Evolutionary conservation across 495 filamentous ascomycete genomes (phyloP).

Genomic region (Penicillium ucsense): DNA sequence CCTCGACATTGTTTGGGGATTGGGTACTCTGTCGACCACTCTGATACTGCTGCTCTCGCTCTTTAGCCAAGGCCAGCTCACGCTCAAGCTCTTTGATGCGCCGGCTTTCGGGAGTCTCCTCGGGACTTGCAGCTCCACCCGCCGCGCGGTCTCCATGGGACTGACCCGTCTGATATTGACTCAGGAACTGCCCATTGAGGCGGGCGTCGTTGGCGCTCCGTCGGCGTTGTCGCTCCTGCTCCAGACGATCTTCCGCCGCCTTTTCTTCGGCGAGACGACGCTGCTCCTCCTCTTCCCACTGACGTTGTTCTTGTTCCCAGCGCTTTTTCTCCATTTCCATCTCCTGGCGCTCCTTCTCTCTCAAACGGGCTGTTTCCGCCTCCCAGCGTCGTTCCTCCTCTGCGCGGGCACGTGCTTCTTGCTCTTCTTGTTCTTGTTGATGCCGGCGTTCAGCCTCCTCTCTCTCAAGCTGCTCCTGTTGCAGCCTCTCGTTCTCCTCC

Average conservation of each 20-base stretch:
- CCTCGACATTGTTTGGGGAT: constrained; percentile 19
- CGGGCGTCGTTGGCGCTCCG: constrained; percentile 51
- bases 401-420: constrained; percentile 48
- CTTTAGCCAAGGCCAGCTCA: constrained; percentile 75
- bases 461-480: constrained; percentile 32
- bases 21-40: constrained; percentile 57
- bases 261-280: constrained; percentile 62
- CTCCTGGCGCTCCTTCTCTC: constrained; percentile 58
- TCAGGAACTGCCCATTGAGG: constrained; percentile 75
- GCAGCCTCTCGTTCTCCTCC: constrained; percentile 54
- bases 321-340: constrained; percentile 67
- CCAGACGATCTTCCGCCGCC: constrained; percentile 55
- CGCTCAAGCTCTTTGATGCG: constrained; percentile 76
- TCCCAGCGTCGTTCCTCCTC: constrained; percentile 76
- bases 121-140: constrained; percentile 6
- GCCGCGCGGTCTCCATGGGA: constrained; percentile 4
- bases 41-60: constrained; percentile 79
- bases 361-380: constrained; percentile 57
- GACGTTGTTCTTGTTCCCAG: constrained; percentile 79
- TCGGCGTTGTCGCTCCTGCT: constrained; percentile 55
- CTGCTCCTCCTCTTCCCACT: constrained; percentile 77
- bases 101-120: constrained; percentile 41
- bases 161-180: constrained; percentile 65
- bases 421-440: constrained; percentile 59
- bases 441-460: constrained; percentile 58